phyloP scores from a whole-genome alignment of 352 stramenopile genomes.

The Poterioochromonas sp. region DNA sequence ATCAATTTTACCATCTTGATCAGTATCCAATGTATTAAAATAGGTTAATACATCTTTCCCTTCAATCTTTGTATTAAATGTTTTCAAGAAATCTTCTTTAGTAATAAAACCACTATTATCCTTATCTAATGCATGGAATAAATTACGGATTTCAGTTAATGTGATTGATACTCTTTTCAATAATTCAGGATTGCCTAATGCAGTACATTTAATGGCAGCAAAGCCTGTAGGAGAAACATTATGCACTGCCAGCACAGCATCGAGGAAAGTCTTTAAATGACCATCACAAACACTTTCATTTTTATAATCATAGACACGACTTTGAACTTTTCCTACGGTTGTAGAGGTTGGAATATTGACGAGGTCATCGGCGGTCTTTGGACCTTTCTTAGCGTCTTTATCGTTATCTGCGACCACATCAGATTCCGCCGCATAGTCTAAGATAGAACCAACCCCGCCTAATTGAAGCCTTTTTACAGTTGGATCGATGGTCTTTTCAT shows the following conservation, averaged over 20 bases:
- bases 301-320: constrained; percentile 88
- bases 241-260: constrained; percentile 57
- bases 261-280: constrained; percentile 66
- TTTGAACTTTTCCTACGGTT: background rate
- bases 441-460: constrained; percentile 79
- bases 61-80: constrained; percentile 46
- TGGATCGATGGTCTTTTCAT: constrained; percentile 67
- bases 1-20: constrained; percentile 59
- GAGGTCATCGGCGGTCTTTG: constrained; percentile 7
- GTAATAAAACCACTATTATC: constrained; percentile 52
- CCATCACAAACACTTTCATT: constrained; percentile 80
- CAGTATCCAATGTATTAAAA: constrained; percentile 51
- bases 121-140: constrained; percentile 80
- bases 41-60: constrained; percentile 42
- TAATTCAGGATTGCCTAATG: constrained; percentile 85
- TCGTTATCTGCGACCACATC: too few species aligned
- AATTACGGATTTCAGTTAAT: constrained; percentile 74
- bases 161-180: constrained; percentile 84
- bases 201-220: constrained; percentile 92
- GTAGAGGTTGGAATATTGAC: too few species aligned
- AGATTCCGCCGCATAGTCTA: constrained; percentile 92
- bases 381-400: constrained; percentile 53
- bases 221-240: constrained; percentile 63
- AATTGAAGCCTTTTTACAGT: constrained; percentile 61
- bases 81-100: constrained; percentile 55